A percentile compares a stretch with the other conserved stretches of the same genome.
phyloP scores from a whole-genome alignment of 2,329 filamentous ascomycete genomes.

The Diaporthe citriasiana region DNA sequence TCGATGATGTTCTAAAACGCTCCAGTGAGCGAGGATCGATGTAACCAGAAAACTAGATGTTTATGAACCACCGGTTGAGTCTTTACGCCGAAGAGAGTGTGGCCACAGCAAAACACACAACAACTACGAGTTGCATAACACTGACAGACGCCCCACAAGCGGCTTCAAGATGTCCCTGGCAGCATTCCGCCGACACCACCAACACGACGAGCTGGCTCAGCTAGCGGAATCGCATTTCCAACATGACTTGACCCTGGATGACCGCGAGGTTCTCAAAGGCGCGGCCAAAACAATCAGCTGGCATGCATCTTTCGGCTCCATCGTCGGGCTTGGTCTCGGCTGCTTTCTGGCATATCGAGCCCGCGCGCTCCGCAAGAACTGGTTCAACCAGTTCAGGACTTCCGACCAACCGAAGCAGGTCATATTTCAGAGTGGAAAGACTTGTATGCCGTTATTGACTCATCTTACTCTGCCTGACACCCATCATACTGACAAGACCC shows the following conservation, averaged over 20 bases:
- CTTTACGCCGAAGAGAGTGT: neutral
- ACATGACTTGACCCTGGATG: slow-evolving; percentile 65
- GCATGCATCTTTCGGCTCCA: slow-evolving; percentile 70
- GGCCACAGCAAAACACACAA: neutral
- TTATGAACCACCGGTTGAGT: neutral
- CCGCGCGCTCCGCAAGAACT: slow-evolving; percentile 66
- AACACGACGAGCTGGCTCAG: slow-evolving; percentile 63
- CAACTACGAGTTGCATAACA: neutral
- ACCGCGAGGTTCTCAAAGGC: slow-evolving; percentile 69
- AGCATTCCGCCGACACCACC: slow-evolving; percentile 52
- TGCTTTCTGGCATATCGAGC: slow-evolving; percentile 70
- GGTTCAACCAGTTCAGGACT: slow-evolving; percentile 73
- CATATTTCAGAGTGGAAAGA: slow-evolving; percentile 72
- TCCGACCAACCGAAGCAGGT: slow-evolving; percentile 73
- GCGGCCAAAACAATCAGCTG: slow-evolving; percentile 69
- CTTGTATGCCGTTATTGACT: slow-evolving; percentile 56
- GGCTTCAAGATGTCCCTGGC: slow-evolving; percentile 47
- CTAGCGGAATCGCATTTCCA: slow-evolving; percentile 72
- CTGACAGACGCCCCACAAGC: neutral
- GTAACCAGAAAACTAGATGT: neutral
- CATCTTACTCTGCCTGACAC: too few species aligned
- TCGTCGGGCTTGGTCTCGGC: slow-evolving; percentile 72
- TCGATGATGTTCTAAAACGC: neutral
- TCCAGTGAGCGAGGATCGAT: neutral
- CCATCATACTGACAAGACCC: neutral